Conservation (phyloP, 441 rosid genomes). For the Omphalea diandra region DNA sequence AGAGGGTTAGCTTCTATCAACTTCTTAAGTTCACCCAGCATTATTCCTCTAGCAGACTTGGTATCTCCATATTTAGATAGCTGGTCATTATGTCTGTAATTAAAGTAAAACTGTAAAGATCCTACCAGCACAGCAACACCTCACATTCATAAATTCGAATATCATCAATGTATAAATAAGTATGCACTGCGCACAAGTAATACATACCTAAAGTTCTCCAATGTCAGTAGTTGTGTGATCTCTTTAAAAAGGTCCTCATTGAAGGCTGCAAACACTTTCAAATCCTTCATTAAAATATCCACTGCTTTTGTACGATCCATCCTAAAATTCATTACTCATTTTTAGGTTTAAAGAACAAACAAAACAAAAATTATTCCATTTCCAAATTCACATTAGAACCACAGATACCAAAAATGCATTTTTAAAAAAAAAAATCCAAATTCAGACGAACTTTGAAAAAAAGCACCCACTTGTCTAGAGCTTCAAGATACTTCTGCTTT, state of each 20-base stretch:
- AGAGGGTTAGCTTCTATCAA: slow-evolving; percentile 84
- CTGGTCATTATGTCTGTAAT: slow-evolving; percentile 71
- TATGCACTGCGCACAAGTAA: background rate
- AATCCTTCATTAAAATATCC: slow-evolving; percentile 74
- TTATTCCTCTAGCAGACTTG: slow-evolving; percentile 74
- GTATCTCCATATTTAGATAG: slow-evolving; percentile 78
- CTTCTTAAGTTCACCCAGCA: slow-evolving; percentile 76
- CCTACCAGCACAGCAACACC: background rate
- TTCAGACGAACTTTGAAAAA: slow-evolving; percentile 12
- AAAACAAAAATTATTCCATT: background rate
- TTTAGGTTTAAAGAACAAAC: too few relatives aligned
- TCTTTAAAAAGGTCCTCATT: slow-evolving; percentile 84
- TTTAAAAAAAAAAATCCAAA: slow-evolving; percentile 6
- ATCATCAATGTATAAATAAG: background rate
- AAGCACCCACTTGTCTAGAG: slow-evolving; percentile 65
- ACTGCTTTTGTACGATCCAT: slow-evolving; percentile 72
- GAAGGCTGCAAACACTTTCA: slow-evolving; percentile 72
- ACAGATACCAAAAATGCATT: background rate
- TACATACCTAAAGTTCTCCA: slow-evolving; percentile 72
- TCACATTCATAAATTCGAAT: background rate
- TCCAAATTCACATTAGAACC: background rate
- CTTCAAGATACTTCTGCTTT: slow-evolving; percentile 84
- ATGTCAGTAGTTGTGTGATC: slow-evolving; percentile 69
- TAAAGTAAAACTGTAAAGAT: slow-evolving; percentile 15
- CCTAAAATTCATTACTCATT: slow-evolving; percentile 34